Evolutionary conservation across 2,329 filamentous ascomycete genomes (phyloP).

Genomic region (Venturia pyrina): DNA sequence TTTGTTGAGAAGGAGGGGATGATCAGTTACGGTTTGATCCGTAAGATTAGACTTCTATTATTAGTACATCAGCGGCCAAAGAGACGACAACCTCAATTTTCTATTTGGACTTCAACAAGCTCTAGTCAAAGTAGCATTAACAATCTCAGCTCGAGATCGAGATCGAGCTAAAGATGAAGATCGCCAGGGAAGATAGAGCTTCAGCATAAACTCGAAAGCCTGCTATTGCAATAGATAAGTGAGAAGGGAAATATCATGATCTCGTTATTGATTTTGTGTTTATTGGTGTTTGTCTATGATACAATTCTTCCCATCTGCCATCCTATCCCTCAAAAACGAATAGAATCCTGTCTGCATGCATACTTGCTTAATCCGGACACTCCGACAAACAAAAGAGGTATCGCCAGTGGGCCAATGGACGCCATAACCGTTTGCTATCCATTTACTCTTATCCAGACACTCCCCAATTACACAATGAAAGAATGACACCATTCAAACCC

Average conservation of each 20-base stretch:
- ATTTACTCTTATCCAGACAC: not conserved
- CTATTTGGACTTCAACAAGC: too few relatives aligned
- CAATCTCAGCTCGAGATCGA: too few relatives aligned
- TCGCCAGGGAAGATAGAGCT: not conserved
- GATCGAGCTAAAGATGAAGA: not conserved
- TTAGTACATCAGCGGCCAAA: too few relatives aligned
- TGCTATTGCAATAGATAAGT: not conserved
- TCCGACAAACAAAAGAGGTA: not conserved
- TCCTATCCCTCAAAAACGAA: not conserved
- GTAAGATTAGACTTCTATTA: too few relatives aligned
- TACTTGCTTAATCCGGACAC: not conserved
- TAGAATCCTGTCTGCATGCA: not conserved
- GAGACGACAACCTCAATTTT: too few relatives aligned
- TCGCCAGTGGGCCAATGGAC: constrained; percentile 1
- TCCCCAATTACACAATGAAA: not conserved
- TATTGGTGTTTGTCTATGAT: not conserved
- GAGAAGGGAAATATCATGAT: not conserved
- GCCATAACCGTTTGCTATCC: not conserved
- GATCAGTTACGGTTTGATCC: too few relatives aligned
- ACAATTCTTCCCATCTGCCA: not conserved
- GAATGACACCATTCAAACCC: not conserved
- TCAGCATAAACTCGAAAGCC: not conserved
- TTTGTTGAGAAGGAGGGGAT: too few relatives aligned
- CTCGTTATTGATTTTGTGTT: not conserved
- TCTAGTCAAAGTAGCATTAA: too few relatives aligned